These are phyloP conservation scores for Massospora cicadina DNA, from an alignment of 371 early-diverging fungal genomes.

Conservation along the genomic window DNA sequence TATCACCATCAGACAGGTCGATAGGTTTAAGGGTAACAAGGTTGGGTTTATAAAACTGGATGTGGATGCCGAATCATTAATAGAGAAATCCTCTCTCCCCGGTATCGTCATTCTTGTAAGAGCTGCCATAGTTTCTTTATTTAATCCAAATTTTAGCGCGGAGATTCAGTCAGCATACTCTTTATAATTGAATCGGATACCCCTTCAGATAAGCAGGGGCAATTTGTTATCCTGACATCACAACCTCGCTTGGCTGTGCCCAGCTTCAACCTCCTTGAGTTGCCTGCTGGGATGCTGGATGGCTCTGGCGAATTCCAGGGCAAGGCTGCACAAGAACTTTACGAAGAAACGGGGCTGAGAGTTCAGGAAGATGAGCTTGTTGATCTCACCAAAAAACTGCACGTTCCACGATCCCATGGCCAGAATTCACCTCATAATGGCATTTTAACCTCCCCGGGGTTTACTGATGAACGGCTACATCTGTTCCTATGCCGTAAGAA, in stretches of 20 bases:
- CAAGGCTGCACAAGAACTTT: constrained; percentile 21
- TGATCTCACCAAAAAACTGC: constrained; percentile 38
- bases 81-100: background rate
- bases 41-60: constrained; percentile 1
- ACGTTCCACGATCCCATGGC: constrained; percentile 9
- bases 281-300: constrained; percentile 81
- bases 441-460: constrained; percentile 59
- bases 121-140: too few species aligned
- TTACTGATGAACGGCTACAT: constrained; percentile 59
- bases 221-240: constrained; percentile 36
- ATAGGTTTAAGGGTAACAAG: constrained; percentile 4
- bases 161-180: background rate
- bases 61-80: background rate
- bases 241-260: constrained; percentile 62
- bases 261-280: constrained; percentile 34
- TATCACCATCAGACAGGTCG: background rate
- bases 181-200: background rate
- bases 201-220: constrained; percentile 14
- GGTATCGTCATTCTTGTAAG: constrained; percentile 3
- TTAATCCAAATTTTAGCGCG: background rate
- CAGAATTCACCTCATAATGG: constrained; percentile 24
- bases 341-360: constrained; percentile 34
- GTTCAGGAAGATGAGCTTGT: constrained; percentile 40
- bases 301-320: constrained; percentile 44
- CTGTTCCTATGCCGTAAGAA: constrained; percentile 46